phyloP scores from a whole-genome alignment of 371 early-diverging fungal species.

The Mucor ambiguus region DNA sequence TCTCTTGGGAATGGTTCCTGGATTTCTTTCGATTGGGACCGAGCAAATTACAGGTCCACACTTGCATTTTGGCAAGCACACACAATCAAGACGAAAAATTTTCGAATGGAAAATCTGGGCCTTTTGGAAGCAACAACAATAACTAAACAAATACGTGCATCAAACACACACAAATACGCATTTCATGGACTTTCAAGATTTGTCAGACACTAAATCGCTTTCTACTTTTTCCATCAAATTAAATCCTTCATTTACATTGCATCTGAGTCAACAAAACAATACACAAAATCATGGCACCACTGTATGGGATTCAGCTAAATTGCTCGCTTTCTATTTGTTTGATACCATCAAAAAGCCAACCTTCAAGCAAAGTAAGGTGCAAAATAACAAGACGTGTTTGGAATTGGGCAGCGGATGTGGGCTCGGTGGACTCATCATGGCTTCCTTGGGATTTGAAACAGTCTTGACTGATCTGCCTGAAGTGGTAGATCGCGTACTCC shows the following conservation, averaged over 20 bases:
- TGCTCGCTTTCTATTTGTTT: conserved; percentile 35
- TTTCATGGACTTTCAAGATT: conserved; percentile 7
- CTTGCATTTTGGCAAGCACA: neutral
- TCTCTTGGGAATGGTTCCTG: neutral
- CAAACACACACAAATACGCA: neutral
- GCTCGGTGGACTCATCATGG: conserved; percentile 37
- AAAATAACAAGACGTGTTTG: conserved; percentile 32
- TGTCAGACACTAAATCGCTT: conserved; percentile 33
- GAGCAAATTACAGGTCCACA: conserved; percentile 7
- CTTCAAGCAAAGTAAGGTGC: conserved; percentile 13
- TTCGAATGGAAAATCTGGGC: neutral
- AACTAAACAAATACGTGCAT: conserved; percentile 1
- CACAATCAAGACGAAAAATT: neutral
- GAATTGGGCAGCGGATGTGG: conserved; percentile 50
- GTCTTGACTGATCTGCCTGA: conserved; percentile 36
- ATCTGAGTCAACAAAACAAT: conserved; percentile 35
- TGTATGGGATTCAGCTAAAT: conserved; percentile 43
- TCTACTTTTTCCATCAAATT: conserved; percentile 29
- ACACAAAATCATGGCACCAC: conserved; percentile 46
- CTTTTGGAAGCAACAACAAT: neutral
- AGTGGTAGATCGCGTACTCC: conserved; percentile 31
- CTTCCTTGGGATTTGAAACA: conserved; percentile 38
- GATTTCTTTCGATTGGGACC: neutral
- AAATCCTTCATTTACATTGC: conserved; percentile 22
- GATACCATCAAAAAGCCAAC: conserved; percentile 29